These are phyloP conservation scores for Pseudocercospora macadamiae DNA, from an alignment of 2,329 filamentous ascomycete species.

Conservation along the genomic window DNA sequence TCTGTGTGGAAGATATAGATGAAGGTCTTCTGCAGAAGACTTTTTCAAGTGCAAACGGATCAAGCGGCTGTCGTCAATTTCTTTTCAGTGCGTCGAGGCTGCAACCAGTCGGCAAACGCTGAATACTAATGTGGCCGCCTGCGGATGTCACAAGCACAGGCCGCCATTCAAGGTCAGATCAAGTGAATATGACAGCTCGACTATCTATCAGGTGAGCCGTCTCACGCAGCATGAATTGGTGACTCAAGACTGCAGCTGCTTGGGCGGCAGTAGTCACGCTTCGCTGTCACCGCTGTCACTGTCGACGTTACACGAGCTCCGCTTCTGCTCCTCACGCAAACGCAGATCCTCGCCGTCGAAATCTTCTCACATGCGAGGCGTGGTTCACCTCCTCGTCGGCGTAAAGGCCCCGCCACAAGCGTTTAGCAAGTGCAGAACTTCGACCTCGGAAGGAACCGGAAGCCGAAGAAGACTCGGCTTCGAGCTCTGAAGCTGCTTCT, in stretches of 20 bases:
- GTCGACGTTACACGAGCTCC: not conserved
- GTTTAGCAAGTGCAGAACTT: not conserved
- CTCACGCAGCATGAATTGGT: not conserved
- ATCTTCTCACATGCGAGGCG: slow-evolving; percentile 2
- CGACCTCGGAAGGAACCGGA: not conserved
- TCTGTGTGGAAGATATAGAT: not conserved
- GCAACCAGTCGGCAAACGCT: slow-evolving; percentile 6
- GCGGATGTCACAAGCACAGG: slow-evolving; percentile 3
- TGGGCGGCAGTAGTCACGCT: not conserved
- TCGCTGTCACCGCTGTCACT: not conserved
- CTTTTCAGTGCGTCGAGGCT: not conserved
- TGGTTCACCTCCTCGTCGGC: slow-evolving; percentile 3
- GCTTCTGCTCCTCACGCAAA: not conserved
- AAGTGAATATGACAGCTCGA: slow-evolving; percentile 2
- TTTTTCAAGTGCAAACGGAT: not conserved
- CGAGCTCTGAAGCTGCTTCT: not conserved
- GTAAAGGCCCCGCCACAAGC: not conserved
- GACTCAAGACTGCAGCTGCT: not conserved
- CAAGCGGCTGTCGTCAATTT: not conserved
- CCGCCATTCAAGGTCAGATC: not conserved
- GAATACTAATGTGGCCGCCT: not conserved
- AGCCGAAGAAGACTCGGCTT: not conserved
- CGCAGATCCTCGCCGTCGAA: not conserved
- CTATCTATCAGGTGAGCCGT: slow-evolving; percentile 4
- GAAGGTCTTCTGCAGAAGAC: not conserved